These are phyloP conservation scores for Tolypocladium tundrense DNA, from an alignment of 2,329 filamentous ascomycete genomes.

Conservation along the genomic window DNA sequence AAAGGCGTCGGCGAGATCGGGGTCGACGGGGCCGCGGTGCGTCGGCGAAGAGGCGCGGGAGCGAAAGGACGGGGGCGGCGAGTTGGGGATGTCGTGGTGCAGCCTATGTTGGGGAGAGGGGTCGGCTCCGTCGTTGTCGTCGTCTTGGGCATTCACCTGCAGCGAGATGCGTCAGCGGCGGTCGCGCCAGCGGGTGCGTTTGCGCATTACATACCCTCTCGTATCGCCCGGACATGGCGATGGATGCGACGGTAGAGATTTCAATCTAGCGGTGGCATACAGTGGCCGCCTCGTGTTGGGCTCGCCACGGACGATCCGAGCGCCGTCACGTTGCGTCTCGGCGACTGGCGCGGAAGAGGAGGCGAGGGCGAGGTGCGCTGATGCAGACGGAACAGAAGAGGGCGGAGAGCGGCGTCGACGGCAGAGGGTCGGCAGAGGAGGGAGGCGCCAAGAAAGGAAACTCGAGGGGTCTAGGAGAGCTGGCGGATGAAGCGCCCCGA, in stretches of 20 bases:
- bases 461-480: background rate
- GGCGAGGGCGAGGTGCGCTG: background rate
- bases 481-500: background rate
- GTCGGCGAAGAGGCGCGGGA: constrained; percentile 60
- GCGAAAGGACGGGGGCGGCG: constrained; percentile 75
- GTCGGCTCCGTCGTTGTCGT: constrained; percentile 40
- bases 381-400: background rate
- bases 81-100: constrained; percentile 38
- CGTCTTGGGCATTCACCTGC: constrained; percentile 50
- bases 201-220: constrained; percentile 39
- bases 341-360: background rate
- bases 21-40: constrained; percentile 46
- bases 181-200: background rate
- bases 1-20: constrained; percentile 87
- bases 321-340: background rate
- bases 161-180: constrained; percentile 3
- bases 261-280: constrained; percentile 1
- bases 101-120: constrained; percentile 14
- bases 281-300: background rate
- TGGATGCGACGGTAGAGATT: constrained; percentile 5
- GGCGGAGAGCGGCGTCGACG: background rate
- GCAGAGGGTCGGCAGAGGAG: background rate
- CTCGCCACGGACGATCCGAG: background rate
- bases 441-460: background rate
- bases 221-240: constrained; percentile 44